Base-by-base conservation (phyloP, 495 filamentous ascomycete genomes). In the Amniculicola lignicola region DNA sequence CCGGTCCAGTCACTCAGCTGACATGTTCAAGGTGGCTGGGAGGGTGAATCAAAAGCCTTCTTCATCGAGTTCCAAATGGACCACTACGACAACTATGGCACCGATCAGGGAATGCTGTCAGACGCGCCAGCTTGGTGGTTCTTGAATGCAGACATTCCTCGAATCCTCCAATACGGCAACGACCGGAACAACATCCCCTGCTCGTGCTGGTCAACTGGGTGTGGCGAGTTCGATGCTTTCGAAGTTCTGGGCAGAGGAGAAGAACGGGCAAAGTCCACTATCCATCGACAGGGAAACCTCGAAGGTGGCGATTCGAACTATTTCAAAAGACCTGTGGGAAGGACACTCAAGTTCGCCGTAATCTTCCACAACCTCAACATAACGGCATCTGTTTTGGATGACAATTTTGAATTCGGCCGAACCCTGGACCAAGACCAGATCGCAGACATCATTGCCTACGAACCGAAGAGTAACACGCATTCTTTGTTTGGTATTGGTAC, bases 171-270 rank as follows among this genome's bases (percentile, higher is more conserved):
- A 61, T 89, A 89, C 67, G 75, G 74, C 31, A 64, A 72, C 24
- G 63, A 66, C 2, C 56, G 38, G n/a, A 37, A 46, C 36, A 45
- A 47, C 24, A 47, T 57, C 21, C 55, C 69, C 0, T 90, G 87
- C 72, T 82, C 76, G 39, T 89, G 87, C 71, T 88, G 84, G 84
- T 65, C 68, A 2, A 70, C 76, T 18, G 82, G 81, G 14, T 89
- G 87, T 64, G 86, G 85, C 54, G 85, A 89, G 72, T 77, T 85
- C 40, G 86, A 89, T 65, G 68, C 88, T 11, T 81, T 85, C 53
- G 87, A 89, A 69, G 74, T 85, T 25, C 77, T 89, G 7, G 61
- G 69, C 29, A 31, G 66, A 2, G 79, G 80, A 23, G 69, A 77
- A 43, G 62, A 64, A 24, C 69, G 67, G 18, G 68, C 73, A 47